Evolutionary conservation across 495 filamentous ascomycete genomes (phyloP).

Genomic region (Neurospora discreta): DNA sequence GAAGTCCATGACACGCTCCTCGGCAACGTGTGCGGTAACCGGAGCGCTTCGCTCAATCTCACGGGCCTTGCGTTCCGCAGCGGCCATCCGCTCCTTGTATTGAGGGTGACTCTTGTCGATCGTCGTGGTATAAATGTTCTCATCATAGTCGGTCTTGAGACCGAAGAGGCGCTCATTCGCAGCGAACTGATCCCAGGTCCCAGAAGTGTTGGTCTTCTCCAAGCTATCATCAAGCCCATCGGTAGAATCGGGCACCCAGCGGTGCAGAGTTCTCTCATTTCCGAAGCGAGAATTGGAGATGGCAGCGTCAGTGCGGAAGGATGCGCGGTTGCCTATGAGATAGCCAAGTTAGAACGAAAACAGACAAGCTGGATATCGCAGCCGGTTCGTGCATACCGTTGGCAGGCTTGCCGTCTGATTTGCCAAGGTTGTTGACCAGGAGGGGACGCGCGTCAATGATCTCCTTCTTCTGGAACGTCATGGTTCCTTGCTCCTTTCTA

Average conservation of each 20-base stretch:
- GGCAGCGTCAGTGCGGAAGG: conserved; percentile 78
- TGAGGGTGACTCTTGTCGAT: conserved; percentile 73
- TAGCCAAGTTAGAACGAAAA: background rate
- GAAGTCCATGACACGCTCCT: conserved; percentile 69
- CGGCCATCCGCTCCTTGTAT: conserved; percentile 64
- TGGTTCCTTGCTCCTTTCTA: conserved; percentile 41
- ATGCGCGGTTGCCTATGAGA: conserved; percentile 29
- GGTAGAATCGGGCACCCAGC: conserved; percentile 69
- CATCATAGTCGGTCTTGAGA: conserved; percentile 76
- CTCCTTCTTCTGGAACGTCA: conserved; percentile 75
- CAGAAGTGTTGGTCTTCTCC: conserved; percentile 41
- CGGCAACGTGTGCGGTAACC: conserved; percentile 69
- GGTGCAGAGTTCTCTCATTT: conserved; percentile 68
- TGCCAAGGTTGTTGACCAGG: conserved; percentile 33
- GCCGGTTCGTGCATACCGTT: conserved; percentile 53
- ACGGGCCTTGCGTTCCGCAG: conserved; percentile 71
- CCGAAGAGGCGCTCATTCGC: conserved; percentile 82
- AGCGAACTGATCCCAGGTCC: conserved; percentile 87
- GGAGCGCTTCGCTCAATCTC: conserved; percentile 70
- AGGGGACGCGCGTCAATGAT: conserved; percentile 51
- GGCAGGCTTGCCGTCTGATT: conserved; percentile 39
- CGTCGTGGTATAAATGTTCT: conserved; percentile 84
- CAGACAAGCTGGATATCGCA: background rate
- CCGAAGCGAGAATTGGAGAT: conserved; percentile 64
- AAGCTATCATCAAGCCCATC: conserved; percentile 54